phyloP scores from a whole-genome alignment of 2,329 filamentous ascomycete genomes.

The Sporothrix brunneoviolacea region DNA sequence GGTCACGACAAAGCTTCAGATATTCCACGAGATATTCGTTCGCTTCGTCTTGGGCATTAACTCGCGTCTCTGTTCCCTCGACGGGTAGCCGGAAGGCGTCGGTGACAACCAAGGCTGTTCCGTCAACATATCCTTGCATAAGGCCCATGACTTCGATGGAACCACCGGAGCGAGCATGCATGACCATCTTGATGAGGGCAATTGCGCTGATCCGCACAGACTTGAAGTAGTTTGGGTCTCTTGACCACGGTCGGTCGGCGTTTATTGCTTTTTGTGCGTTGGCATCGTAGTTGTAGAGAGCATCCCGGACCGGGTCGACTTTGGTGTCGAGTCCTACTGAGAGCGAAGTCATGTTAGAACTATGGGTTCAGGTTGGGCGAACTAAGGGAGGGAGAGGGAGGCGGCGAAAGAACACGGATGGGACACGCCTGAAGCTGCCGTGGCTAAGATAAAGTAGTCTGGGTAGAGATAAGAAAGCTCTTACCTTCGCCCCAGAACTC shows the following conservation, averaged over 20 bases:
- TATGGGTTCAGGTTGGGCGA: background rate
- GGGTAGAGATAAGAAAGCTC: conserved; percentile 7
- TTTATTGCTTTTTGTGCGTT: conserved; percentile 61
- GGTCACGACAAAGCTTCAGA: conserved; percentile 67
- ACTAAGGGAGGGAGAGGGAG: too few species aligned
- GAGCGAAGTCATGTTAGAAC: background rate
- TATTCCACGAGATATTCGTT: conserved; percentile 97
- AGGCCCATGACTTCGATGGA: conserved; percentile 93
- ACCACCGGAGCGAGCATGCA: conserved; percentile 95
- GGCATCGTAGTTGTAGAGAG: conserved; percentile 78
- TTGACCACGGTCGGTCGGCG: conserved; percentile 64
- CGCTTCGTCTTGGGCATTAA: conserved; percentile 91
- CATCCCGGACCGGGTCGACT: conserved; percentile 80
- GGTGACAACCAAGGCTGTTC: conserved; percentile 81
- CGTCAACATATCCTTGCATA: conserved; percentile 91
- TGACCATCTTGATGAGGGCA: conserved; percentile 96
- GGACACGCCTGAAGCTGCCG: background rate
- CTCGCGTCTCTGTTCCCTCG: conserved; percentile 95
- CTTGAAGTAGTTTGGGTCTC: conserved; percentile 83
- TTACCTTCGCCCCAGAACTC: conserved; percentile 51
- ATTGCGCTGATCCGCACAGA: conserved; percentile 88
- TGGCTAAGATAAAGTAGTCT: background rate
- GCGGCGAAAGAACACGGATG: too few species aligned
- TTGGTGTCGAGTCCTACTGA: conserved; percentile 77
- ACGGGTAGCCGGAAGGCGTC: conserved; percentile 92